Percentiles rank a stretch among this genome's conserved stretches.
Conservation (phyloP, 352 stramenopile genomes). For the Phytophthora agathidicida region DNA sequence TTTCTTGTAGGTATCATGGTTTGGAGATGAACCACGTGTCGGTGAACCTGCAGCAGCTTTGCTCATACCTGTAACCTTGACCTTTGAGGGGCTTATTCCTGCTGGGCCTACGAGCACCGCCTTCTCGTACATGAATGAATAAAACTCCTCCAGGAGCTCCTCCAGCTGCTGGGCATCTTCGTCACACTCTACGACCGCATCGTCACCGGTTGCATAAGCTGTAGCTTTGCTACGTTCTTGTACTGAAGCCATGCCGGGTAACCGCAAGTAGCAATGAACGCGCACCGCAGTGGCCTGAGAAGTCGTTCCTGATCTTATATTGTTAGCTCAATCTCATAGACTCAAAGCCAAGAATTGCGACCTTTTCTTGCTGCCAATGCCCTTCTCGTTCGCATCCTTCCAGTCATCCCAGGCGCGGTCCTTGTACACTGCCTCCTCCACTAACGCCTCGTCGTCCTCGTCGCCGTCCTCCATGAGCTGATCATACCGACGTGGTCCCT, state of each 20-base stretch:
- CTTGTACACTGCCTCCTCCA: conserved; percentile 93
- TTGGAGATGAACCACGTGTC: conserved; percentile 30
- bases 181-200: conserved; percentile 3
- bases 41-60: conserved; percentile 13
- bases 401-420: conserved; percentile 97
- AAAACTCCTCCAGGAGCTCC: conserved; percentile 58
- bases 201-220: background rate
- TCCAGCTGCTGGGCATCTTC: conserved; percentile 31
- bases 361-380: conserved; percentile 96
- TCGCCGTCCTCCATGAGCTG: conserved; percentile 95
- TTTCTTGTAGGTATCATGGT: conserved; percentile 11
- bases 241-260: conserved; percentile 6
- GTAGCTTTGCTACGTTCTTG: background rate
- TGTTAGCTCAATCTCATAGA: no score
- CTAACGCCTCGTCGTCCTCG: conserved; percentile 92
- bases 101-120: conserved; percentile 46
- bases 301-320: conserved; percentile 16
- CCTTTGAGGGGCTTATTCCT: conserved; percentile 37
- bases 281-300: conserved; percentile 1
- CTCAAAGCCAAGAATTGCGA: conserved; percentile 93
- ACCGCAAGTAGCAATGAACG: background rate
- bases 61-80: conserved; percentile 15
- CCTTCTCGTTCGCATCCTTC: conserved; percentile 95
- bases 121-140: conserved; percentile 66
- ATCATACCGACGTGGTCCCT: conserved; percentile 88